Conservation (phyloP, 2,329 filamentous ascomycete genomes). For the Chrysoporthe puriensis region DNA sequence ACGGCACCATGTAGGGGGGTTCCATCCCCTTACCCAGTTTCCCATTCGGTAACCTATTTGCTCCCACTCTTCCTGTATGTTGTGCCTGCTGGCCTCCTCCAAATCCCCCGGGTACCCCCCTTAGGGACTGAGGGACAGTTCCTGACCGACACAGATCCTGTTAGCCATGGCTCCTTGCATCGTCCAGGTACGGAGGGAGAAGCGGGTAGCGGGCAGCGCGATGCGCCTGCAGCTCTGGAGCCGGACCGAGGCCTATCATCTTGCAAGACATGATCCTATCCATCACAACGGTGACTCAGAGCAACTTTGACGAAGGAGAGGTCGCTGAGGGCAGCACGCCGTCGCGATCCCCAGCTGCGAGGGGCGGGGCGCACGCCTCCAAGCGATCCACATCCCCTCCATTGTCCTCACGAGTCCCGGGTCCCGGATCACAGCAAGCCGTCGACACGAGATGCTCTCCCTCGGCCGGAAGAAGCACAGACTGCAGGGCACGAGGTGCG, state of each 20-base stretch:
- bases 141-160: constrained; percentile 41
- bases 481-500: background rate
- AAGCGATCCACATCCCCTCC: background rate
- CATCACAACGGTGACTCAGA: background rate
- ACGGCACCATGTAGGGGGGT: constrained; percentile 1
- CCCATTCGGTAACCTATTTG: constrained; percentile 65
- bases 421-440: background rate
- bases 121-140: constrained; percentile 64
- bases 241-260: background rate
- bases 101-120: constrained; percentile 65
- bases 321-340: background rate
- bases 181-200: background rate
- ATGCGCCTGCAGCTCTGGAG: background rate
- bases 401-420: constrained; percentile 11
- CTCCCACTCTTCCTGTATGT: constrained; percentile 56
- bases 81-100: constrained; percentile 63
- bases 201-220: background rate
- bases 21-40: constrained; percentile 60
- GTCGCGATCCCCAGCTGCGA: constrained; percentile 1
- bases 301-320: background rate
- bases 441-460: background rate
- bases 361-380: constrained; percentile 1
- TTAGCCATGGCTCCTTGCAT: constrained; percentile 18
- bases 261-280: background rate
- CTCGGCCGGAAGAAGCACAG: background rate